A percentile compares a stretch with the other conserved stretches of the same genome.
Conservation (phyloP, 441 rosid genomes). For the Isatis lusitanica region DNA sequence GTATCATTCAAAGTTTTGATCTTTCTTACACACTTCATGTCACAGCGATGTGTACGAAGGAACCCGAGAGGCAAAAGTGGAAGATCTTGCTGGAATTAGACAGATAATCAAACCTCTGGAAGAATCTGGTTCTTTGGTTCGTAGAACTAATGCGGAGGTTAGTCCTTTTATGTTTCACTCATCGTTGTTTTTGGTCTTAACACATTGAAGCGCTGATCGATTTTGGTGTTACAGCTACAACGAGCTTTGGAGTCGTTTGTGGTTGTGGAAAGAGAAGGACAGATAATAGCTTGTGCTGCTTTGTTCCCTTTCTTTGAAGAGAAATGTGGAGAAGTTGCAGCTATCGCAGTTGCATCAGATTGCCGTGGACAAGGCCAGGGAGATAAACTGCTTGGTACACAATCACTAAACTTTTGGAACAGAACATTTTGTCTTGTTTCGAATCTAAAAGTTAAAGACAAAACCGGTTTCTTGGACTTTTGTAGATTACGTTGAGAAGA, state of each 20-base stretch:
- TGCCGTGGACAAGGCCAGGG: conserved; percentile 98
- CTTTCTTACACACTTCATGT: conserved; percentile 13
- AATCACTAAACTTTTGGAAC: not conserved
- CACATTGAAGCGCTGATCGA: conserved; percentile 31
- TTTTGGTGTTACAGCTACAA: conserved; percentile 46
- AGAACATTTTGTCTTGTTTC: not conserved
- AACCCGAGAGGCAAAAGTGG: conserved; percentile 66
- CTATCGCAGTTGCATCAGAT: conserved; percentile 86
- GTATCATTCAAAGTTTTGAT: not conserved
- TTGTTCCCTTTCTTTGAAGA: conserved; percentile 79
- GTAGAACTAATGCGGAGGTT: conserved; percentile 78
- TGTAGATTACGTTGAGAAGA: conserved; percentile 86
- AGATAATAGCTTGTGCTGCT: conserved; percentile 91
- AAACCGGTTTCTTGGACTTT: not conserved
- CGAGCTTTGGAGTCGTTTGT: conserved; percentile 62
- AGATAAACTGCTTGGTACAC: conserved; percentile 85
- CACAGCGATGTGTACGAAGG: conserved; percentile 87
- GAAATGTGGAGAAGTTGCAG: conserved; percentile 86
- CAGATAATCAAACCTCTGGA: conserved; percentile 68
- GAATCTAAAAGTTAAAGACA: not conserved
- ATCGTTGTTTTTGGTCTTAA: not conserved
- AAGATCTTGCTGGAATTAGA: conserved; percentile 75
- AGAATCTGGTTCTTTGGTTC: conserved; percentile 69
- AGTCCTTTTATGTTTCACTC: not conserved
- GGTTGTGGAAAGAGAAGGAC: conserved; percentile 95